Evolutionary conservation across 768 basidiomycete species (phyloP), one percentile per base, ranked within the genome.

Genomic region (Neoboletus brunneissimus): DNA sequence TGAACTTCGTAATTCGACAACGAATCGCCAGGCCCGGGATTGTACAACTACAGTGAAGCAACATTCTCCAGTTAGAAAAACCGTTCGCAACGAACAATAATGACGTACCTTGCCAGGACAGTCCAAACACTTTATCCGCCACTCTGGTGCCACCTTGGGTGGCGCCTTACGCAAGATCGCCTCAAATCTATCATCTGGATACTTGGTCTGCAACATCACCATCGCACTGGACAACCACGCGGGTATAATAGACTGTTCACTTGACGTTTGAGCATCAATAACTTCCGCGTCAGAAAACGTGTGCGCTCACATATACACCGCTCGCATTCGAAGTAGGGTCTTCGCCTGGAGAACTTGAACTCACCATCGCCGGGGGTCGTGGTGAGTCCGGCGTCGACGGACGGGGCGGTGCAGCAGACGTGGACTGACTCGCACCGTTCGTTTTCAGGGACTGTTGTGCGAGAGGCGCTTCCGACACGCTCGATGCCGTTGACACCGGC

Each of bases 1-100:
- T 99, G 96, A 12, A 97, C 89, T 67, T 94, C 90, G 63, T 94
- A 98, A 70, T 98, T 97, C 25, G 81, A 78, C 48, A 98, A 73
- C 12, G 91, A 90, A 73, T 95, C 88, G 9, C 81, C 88, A 12
- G 91, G 91, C 45, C 95, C 95, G 44, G 94, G 86, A 64, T 89
- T 91, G 78, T 97, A 98, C 55, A 97, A 72, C 87, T 94, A 64
- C 34, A 37, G 15, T 8, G 13, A 51, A 48, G 16, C 58, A 58
- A 15, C 8, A 7, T 3, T 20, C n/a, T n/a, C n/a, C 5, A 9
- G 12, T 58, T 25, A 60, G 45, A 50, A 8, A 35, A 38, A n/a
- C 3, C n/a, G 22, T 25, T 15, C 35, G 10, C 38, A 9, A n/a
- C 10, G 4, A 34, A 27, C 7, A 11, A 42, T 6, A 16, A 31